Evolutionary conservation across 2,329 filamentous ascomycete species (phyloP), one percentile per base, ranked within the genome.

Genomic region (Capronia americana): DNA sequence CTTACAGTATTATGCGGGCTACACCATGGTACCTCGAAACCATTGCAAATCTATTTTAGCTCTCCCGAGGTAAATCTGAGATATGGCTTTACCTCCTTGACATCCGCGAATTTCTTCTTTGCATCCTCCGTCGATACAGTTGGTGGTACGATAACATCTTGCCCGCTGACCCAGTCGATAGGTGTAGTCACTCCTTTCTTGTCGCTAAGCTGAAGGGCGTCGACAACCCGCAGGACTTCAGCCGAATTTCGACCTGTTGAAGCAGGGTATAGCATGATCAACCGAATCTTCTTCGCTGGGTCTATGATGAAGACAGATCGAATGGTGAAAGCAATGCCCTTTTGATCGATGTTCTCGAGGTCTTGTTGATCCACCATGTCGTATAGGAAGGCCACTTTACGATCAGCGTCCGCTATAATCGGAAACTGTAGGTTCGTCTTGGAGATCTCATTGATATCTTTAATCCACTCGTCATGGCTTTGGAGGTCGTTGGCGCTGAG

Each of bases 241-340:
- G 38, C 12, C 1, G 38, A 41, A 14, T 41, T 41, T n/a, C 38
- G 38, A n/a, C 38, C 38, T 14, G 38, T 41, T 4, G 38, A 41
- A 41, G 38, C 38, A 41, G 38, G 38, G 38, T 41, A 41, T 41
- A 41, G 38, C 83, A 97, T 90, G 79, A 92, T 96, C 78, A 93
- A 88, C 74, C 93, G 90, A 82, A 97, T 95, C 80, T 90, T 94
- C 89, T 96, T 97, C 80, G 87, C 88, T 71, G 93, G 93, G 84
- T 97, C 93, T 79, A 97, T 95, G 82, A 97, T 85, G 86, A 96
- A 97, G 77, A 97, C 93, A 74, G 91, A 92, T 75, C 93, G 92
- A 82, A 97, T 96, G 74, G 93, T 97, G 82, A 96, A 94, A 64
- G 93, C 92, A 74, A 94, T 91, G 73, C 90, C 90, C 86, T 92